phyloP scores from a whole-genome alignment of 805 yeast genomes.

The Pichia sporocuriosa region DNA sequence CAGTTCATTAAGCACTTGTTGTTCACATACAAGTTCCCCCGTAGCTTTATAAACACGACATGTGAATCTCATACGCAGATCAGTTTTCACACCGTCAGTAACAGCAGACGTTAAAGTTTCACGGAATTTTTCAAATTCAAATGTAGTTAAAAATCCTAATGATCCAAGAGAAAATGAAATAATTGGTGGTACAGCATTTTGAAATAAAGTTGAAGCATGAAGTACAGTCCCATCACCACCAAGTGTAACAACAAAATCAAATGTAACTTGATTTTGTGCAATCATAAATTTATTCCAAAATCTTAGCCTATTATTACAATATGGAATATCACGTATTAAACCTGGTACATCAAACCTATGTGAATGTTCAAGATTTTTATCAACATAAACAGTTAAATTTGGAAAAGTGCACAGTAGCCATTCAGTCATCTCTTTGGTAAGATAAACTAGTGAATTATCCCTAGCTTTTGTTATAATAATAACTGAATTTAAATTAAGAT shows the following conservation, averaged over 20 bases:
- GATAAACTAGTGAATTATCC: conserved; percentile 66
- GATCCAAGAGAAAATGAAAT: conserved; percentile 86
- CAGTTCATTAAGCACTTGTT: conserved; percentile 82
- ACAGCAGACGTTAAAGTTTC: conserved; percentile 50
- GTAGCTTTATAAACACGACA: conserved; percentile 59
- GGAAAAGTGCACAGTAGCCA: conserved; percentile 50
- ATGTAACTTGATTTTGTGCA: conserved; percentile 36
- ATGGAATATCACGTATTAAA: conserved; percentile 41
- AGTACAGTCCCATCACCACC: conserved; percentile 98
- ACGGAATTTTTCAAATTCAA: conserved; percentile 68
- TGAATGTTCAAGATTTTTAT: conserved; percentile 54
- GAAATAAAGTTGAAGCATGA: conserved; percentile 81
- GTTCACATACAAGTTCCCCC: conserved; percentile 52
- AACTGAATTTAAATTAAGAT: conserved; percentile 60
- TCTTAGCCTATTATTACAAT: conserved; percentile 40
- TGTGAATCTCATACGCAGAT: conserved; percentile 80
- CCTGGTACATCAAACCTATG: conserved; percentile 56
- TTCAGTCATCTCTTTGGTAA: conserved; percentile 73
- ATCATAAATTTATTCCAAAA: conserved; percentile 68
- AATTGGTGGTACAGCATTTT: conserved; percentile 83
- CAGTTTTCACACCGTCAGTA: conserved; percentile 65
- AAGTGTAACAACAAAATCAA: conserved; percentile 77
- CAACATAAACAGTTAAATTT: conserved; percentile 54
- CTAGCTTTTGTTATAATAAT: conserved; percentile 87
- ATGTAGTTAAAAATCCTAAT: conserved; percentile 85